Base-by-base conservation (phyloP, 2,329 filamentous ascomycete genomes). In the Boeremia lycopersici region DNA sequence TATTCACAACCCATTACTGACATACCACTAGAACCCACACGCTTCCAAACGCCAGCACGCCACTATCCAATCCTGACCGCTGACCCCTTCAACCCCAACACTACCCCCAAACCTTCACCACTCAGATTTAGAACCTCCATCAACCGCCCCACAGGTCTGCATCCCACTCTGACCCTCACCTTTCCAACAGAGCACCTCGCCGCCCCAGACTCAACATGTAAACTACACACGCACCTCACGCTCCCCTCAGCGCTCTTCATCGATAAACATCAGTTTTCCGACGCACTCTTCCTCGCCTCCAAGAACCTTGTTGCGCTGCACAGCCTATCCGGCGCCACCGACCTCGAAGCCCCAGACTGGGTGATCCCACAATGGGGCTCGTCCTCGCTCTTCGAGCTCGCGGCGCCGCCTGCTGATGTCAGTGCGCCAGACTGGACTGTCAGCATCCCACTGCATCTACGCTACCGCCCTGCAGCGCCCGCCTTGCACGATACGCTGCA, bases 331-430 rank as follows among this genome's bases (percentile, higher is more conserved):
- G 84, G 89, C 11, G 90, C 91, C 17, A 89, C 93, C 6, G 93
- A 98, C 63, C 86, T 98, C 48, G 93, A 98, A 77, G 92, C 91
- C 0, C 93, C 93, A 1, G 88, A 89, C 65, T 98, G 96, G 79
- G 85, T 87, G 1, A 82, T 91, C 28, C 70, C 82, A 6, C 75
- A 81, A 29, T 97, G 93, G 93, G 93, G 93, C 5, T 93, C 89
- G 0, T 86, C 83, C 13, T 81, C 91, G 13, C 81, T 97, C 4
- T 76, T 97, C 17, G 87, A 95, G 70, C 81, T 98, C 34, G 83
- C 85, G 19, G 5, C 19, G 19, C 19, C 19, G 19, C 19, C 19
- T 5, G 19, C 19, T 23, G 19, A 23, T 23, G 19, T 5, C 19
- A 23, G 19, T 5, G 5, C 8, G 7, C 75, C 15, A 68, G 78